Evolutionary conservation across 164 flowering plant genomes (phyloP), one percentile per base, ranked within the genome.

Genomic region (Chloranthus sessilifolius): DNA sequence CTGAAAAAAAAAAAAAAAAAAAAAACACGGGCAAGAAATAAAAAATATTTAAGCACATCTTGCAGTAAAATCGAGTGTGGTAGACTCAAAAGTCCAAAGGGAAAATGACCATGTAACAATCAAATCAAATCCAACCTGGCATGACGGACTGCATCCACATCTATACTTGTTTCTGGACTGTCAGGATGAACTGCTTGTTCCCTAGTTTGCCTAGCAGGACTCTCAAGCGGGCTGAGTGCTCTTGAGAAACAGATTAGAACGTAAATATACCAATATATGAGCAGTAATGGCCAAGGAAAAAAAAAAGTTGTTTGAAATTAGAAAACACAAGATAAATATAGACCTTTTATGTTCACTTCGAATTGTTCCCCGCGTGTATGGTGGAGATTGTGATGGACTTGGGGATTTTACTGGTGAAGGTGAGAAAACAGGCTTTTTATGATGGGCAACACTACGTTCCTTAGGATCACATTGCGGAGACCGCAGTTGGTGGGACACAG

Each of bases 381-480:
- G 56, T 38, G 84, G 73, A 55, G 76, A 62, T 51, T 53, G 66
- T 46, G 79, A 62, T 8, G 15, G 56, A 40, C 48, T 52, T n/a
- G 56, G 74, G 52, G 81, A 78, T 31, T 28, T 64, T 15, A 57
- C 64, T 17, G 72, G 77, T 17, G 81, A 61, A 11, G 63, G 65
- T 8, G 67, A 54, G 22, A 36, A 61, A 31, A 49, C 52, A 23
- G 54, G 56, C 19, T 16, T 44, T 49, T 65, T 71, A 28, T 47
- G 44, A 28, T 30, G 52, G 4, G 30, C 50, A 53, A 62, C 61
- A 16, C 39, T 54, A 5, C 14, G 46, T 40, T 53, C 52, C 50
- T 41, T 56, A 11, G 49, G 36, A 47, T 76, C 84, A 53, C 73
- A 71, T 41, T 68, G 81, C 20, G 81, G 80, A 41, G 90, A 83